Base-by-base conservation (phyloP, 352 stramenopile genomes). In the Pythium brassicae region DNA sequence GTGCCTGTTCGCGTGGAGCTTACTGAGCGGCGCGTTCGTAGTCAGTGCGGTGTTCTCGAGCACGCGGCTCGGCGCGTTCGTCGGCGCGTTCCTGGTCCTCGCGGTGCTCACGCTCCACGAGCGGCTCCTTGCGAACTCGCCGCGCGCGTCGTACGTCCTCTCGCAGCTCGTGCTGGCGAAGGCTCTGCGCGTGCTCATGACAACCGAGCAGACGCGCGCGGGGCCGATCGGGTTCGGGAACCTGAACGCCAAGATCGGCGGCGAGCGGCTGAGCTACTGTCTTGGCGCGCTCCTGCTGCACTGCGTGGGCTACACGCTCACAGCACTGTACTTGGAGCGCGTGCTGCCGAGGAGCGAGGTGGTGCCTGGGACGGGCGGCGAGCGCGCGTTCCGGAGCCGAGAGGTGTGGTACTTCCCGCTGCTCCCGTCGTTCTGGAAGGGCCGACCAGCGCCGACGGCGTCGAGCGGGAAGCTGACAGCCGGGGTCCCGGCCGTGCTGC, bases 401-500 rank as follows among this genome's bases (percentile, higher is more conserved):
- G 53, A 89, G 66, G 61, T 62, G 20, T 97, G 85, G 79, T 97
- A 97, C 59, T 98, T 98, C 63, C 76, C 83, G 0, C 43, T 95
- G 0, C 71, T 73, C 37, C 71, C 69, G 8, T 79, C 59, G 15
- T 97, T 89, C 67, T 97, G 89, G 91, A 29, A 32, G 23, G 43
- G 40, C 2, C 22, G 49, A 32, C 34, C 49, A 26, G 54, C 43
- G 17, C 43, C 29, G 17, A 68, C 55, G 23, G 66, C 60, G 3
- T 72, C 40, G 70, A 92, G 42, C 53, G 80, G 37, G 76, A 77
- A 29, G 70, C 90, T 40, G 52, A 89, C 42, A 51, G 71, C 51
- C 32, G 92, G 37, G 57, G 82, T 65, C 0, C 61, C 92, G 22
- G 67, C 60, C 50, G 89, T 95, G 68, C 20, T 55, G 1, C n/a